These are phyloP conservation scores for Cucumis hystrix DNA, from an alignment of 306 rosid species.

Conservation along the genomic window DNA sequence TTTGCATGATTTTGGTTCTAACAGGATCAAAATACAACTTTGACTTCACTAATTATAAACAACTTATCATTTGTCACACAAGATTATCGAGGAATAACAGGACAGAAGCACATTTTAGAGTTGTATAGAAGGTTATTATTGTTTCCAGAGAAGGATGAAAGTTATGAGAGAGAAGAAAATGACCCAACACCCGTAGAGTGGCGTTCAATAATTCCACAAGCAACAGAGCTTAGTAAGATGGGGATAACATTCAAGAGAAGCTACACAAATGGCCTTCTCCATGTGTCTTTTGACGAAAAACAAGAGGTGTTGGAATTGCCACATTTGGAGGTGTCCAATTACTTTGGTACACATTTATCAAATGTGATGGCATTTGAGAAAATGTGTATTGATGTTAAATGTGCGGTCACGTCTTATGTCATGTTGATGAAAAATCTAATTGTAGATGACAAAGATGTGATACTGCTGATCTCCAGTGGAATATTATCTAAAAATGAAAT, in stretches of 20 bases:
- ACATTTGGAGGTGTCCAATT: constrained; percentile 13
- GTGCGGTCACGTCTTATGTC: constrained; percentile 14
- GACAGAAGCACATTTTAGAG: constrained; percentile 10
- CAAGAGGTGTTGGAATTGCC: constrained; percentile 15
- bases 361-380: constrained; percentile 44
- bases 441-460: no score
- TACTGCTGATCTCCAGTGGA: no score
- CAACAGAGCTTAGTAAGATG: constrained; percentile 28
- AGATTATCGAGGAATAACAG: rapidly evolving
- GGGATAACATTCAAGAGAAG: constrained; percentile 26
- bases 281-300: constrained; percentile 12
- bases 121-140: constrained; percentile 13
- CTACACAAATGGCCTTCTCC: constrained; percentile 13
- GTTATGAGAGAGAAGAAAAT: no score
- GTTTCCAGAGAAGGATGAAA: no score
- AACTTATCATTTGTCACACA: no score
- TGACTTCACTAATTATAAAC: no score
- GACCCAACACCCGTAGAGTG: no score
- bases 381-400: constrained; percentile 23
- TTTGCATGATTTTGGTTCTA: no score
- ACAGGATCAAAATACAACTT: no score
- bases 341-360: constrained; percentile 12
- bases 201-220: constrained; percentile 6
- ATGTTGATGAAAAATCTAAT: no score
- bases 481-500: no score